These are phyloP conservation scores for Cryptococcus floricola DNA, from an alignment of 1,284 basidiomycete genomes.

Conservation along the genomic window DNA sequence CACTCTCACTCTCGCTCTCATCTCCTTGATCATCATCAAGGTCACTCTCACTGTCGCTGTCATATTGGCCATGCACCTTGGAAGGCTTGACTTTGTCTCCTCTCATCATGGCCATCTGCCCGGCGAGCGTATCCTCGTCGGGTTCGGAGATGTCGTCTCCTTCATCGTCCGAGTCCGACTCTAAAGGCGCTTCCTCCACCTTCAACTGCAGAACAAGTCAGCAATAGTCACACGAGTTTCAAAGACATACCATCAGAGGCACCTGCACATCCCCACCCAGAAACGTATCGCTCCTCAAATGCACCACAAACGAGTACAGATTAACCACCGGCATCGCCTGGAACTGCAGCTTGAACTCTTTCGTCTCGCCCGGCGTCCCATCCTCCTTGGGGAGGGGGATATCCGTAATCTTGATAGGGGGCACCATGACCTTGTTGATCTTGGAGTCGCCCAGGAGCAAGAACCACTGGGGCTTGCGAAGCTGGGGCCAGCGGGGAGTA, in stretches of 20 bases:
- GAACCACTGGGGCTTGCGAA: constrained; percentile 86
- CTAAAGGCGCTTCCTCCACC: constrained; percentile 66
- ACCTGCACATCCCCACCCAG: constrained; percentile 72
- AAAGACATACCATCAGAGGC: constrained; percentile 64
- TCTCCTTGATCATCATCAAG: constrained; percentile 49
- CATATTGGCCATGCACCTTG: constrained; percentile 49
- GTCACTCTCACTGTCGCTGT: constrained; percentile 54
- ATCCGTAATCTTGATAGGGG: constrained; percentile 78
- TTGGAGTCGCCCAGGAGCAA: constrained; percentile 88
- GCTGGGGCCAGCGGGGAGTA: constrained; percentile 85
- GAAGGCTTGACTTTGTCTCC: constrained; percentile 78
- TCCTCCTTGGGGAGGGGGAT: constrained; percentile 64
- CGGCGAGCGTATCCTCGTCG: constrained; percentile 89
- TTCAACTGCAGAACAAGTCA: constrained; percentile 59
- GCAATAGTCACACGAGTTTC: background rate
- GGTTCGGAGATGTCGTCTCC: constrained; percentile 95
- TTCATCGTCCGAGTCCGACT: constrained; percentile 58
- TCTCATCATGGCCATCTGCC: constrained; percentile 97
- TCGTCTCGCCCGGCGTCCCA: constrained; percentile 61
- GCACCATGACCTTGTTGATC: constrained; percentile 81
- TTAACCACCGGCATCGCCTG: constrained; percentile 85
- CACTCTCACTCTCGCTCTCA: constrained; percentile 49
- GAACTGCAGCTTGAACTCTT: constrained; percentile 87
- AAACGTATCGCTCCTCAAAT: constrained; percentile 81
- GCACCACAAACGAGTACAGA: constrained; percentile 83